Evolutionary conservation across 306 rosid species (phyloP), one percentile per base, ranked within the genome.

Genomic region (Prunus dulcis): DNA sequence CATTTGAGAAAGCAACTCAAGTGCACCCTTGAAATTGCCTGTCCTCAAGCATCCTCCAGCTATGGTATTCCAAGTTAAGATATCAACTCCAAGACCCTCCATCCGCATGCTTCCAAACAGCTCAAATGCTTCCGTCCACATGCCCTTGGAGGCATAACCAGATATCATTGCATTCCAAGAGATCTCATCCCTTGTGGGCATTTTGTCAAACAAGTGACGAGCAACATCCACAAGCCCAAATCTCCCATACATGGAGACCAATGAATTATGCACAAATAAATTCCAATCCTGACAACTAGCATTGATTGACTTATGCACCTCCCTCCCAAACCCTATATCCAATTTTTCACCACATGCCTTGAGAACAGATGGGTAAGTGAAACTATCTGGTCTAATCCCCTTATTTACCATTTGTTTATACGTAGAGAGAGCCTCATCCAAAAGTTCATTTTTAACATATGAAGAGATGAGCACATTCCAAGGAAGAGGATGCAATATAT

Each of bases 131-230:
- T 95, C 95, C 66, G 69, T 76, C 97, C 93, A 89, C 96, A 85
- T 77, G 28, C 91, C 88, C 84, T 76, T 88, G 45, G 87, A 84
- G 55, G 95, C 88, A 86, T 89, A 95, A 83, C 85, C 82, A 49
- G 92, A 87, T 27, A 95, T 92, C 76, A 95, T 85, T 55, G 91
- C 81, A 80, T 91, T 90, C 95, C 96, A 92, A 60, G 98, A 89
- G 80, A 95, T 90, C 62, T 41, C 68, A 83, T 95, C 98, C 79
- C 89, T 88, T 11, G 55, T 71, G 0, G 87, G 86, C 97, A 92
- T 95, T 73, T 63, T 72, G 76, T 90, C 88, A 63, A 95, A 95
- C 89, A 95, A 58, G 27, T 67, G 67, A 17, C 86, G 96, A 10
- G 97, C 97, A 79, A 85, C 83, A 69, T 90, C 80, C 57, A 92